Base-by-base conservation (phyloP, 768 basidiomycete species). In the Russula vinacea region DNA sequence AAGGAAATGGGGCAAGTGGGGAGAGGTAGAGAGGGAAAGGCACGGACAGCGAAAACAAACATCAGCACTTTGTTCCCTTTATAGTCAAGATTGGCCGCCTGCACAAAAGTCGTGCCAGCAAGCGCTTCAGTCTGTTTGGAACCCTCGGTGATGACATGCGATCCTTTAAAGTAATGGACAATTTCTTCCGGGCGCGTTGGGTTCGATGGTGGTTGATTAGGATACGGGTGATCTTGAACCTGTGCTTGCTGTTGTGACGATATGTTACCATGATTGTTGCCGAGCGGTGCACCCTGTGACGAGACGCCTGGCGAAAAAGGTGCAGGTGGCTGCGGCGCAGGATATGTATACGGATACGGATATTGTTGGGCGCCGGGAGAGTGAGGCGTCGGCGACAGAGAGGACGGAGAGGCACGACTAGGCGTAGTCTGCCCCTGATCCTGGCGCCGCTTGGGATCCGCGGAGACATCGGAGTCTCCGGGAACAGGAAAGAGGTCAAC, bases 401-500 rank as follows among this genome's bases (percentile, higher is more conserved):
- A 60, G 24, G 68, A 68, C 10, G 68, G 60, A 26, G 68, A 68
- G 14, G 66, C 62, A 19, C 62, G 68, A 53, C 66, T 42, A 8
- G 62, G 66, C 0, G 66, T 62, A 24, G 40, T 17, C 44, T 56
- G 52, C 29, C 40, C 17, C 17, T 62, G 61, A 19, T 62, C 56
- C 26, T 55, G 62, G 35, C 52, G 66, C 39, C 60, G 67, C 32
- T 65, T 60, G 16, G 62, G 8, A 33, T 54, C 57, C 4, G 32
- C 52, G 16, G 62, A 49, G 29, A 35, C 26, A 35, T 67, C 67
- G 35, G 59, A 42, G 39, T 68, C 68, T 37, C 64, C 56, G 4
- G 59, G 33, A 1, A 89, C 81, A 5, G 85, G 86, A 66, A 89
- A 89, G 19, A 92, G 78, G 74, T 92, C 90, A 45, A 89, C 88